Evolutionary conservation across 2,329 filamentous ascomycete species (phyloP).

Genomic region (Beauveria sp.): DNA sequence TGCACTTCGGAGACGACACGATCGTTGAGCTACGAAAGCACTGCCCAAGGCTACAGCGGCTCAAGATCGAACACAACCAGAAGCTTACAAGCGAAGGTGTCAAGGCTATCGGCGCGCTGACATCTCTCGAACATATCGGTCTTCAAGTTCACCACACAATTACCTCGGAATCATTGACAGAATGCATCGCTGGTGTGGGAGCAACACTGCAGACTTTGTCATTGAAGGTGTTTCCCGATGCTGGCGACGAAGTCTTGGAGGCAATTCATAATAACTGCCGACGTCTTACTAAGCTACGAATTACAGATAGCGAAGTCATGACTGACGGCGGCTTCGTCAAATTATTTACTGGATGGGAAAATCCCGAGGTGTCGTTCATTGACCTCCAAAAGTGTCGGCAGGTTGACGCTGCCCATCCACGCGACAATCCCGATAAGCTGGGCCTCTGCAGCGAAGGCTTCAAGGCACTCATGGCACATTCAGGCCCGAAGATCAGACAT

Average conservation of each 20-base stretch:
- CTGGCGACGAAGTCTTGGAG: slow-evolving; percentile 62
- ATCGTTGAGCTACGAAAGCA: slow-evolving; percentile 52
- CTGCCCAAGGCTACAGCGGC: slow-evolving; percentile 61
- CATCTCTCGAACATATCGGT: slow-evolving; percentile 64
- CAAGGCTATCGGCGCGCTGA: slow-evolving; percentile 52
- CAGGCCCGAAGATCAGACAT: slow-evolving; percentile 54
- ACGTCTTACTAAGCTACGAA: slow-evolving; percentile 66
- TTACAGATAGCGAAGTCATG: slow-evolving; percentile 68
- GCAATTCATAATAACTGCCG: slow-evolving; percentile 64
- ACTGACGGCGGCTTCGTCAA: slow-evolving; percentile 66
- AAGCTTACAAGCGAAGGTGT: slow-evolving; percentile 61
- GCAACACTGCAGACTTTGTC: slow-evolving; percentile 67
- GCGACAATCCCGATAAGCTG: slow-evolving; percentile 55
- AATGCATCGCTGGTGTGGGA: slow-evolving; percentile 57
- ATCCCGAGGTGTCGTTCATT: slow-evolving; percentile 60
- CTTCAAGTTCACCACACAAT: slow-evolving; percentile 57
- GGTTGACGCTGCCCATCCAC: slow-evolving; percentile 62
- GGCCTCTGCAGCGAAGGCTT: slow-evolving; percentile 74
- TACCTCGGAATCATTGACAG: slow-evolving; percentile 48
- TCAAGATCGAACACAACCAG: slow-evolving; percentile 80
- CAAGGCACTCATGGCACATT: slow-evolving; percentile 76
- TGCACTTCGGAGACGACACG: slow-evolving; percentile 66
- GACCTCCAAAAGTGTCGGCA: slow-evolving; percentile 75
- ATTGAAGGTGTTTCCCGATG: slow-evolving; percentile 57
- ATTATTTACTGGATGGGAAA: slow-evolving; percentile 71